Evolutionary conservation across 176 grass and related monocot species (phyloP).

Genomic region (Oryza brachyantha): DNA sequence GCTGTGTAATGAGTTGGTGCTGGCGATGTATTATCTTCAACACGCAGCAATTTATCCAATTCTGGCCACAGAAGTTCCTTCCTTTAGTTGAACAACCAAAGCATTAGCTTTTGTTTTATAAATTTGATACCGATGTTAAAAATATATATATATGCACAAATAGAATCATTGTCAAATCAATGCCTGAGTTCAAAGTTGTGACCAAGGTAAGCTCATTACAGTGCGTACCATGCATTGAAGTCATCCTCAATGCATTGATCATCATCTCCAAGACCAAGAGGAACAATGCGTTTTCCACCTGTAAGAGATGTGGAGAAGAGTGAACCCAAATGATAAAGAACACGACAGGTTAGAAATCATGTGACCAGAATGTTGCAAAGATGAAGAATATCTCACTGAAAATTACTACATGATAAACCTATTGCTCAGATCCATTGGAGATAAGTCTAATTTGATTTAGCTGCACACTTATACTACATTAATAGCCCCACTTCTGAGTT

Average conservation of each 20-base stretch:
- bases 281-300: conserved; percentile 75
- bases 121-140: conserved; percentile 2
- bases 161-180: neutral
- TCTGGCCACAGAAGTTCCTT: conserved; percentile 88
- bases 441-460: neutral
- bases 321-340: conserved; percentile 6
- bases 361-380: neutral
- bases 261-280: conserved; percentile 91
- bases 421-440: neutral
- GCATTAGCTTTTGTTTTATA: conserved; percentile 7
- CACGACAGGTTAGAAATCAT: neutral
- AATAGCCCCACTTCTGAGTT: neutral
- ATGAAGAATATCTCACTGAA: neutral
- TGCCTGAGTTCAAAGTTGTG: neutral
- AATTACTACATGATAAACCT: neutral
- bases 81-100: conserved; percentile 49
- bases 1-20: conserved; percentile 64
- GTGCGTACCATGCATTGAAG: conserved; percentile 69
- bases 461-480: neutral
- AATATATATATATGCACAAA: neutral
- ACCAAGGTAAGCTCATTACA: neutral
- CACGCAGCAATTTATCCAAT: conserved; percentile 68
- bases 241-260: conserved; percentile 98
- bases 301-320: conserved; percentile 18
- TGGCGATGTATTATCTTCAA: conserved; percentile 57